phyloP scores from a whole-genome alignment of 2,329 filamentous ascomycete genomes.

The Akanthomyces uredinophilus region DNA sequence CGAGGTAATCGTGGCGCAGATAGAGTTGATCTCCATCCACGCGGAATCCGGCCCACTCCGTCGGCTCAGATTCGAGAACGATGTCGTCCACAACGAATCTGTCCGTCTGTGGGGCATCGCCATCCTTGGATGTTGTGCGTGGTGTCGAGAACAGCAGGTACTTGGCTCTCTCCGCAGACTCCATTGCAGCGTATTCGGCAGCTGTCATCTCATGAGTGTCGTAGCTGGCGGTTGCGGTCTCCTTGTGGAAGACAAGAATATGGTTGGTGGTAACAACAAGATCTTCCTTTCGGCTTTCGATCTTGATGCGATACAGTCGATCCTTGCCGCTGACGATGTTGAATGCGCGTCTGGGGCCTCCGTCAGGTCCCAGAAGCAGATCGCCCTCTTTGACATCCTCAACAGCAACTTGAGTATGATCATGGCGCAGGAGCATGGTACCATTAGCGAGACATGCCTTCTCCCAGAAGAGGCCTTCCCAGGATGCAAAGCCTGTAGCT shows the following conservation, averaged over 20 bases:
- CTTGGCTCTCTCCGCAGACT: constrained; percentile 29
- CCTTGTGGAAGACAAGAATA: constrained; percentile 40
- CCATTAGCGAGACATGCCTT: constrained; percentile 46
- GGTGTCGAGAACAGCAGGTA: constrained; percentile 33
- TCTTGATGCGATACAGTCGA: constrained; percentile 43
- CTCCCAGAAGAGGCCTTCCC: constrained; percentile 96
- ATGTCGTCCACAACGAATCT: constrained; percentile 38
- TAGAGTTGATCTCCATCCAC: constrained; percentile 47
- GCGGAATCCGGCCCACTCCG: constrained; percentile 46
- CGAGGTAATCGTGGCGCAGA: constrained; percentile 42
- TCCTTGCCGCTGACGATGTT: constrained; percentile 44
- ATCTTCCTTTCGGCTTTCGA: constrained; percentile 37
- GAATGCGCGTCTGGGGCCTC: constrained; percentile 41
- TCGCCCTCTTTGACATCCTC: constrained; percentile 46
- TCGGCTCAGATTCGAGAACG: constrained; percentile 35
- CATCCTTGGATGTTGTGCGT: constrained; percentile 5
- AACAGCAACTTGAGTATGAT: constrained; percentile 39
- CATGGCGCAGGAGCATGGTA: constrained; percentile 39
- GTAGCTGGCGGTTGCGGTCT: constrained; percentile 26
- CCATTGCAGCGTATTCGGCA: constrained; percentile 37
- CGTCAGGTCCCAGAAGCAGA: constrained; percentile 44
- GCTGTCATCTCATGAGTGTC: constrained; percentile 44
- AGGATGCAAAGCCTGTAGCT: constrained; percentile 91
- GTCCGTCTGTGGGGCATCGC: constrained; percentile 22
- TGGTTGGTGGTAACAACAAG: constrained; percentile 46